Base-by-base conservation (phyloP, 192 early-diverging fungal genomes). In the Backusella morwellensis region DNA sequence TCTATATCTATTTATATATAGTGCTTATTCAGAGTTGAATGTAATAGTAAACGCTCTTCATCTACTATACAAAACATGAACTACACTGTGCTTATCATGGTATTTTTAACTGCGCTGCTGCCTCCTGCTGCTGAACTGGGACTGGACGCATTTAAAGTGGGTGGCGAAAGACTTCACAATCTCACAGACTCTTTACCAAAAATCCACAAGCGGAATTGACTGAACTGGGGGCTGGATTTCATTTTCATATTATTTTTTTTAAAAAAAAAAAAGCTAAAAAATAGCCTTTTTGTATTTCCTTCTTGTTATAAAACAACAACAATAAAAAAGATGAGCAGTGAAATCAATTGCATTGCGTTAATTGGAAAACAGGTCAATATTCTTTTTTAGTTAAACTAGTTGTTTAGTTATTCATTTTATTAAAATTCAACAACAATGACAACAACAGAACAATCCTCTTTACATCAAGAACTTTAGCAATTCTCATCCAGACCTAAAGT, bases 391-490 rank as follows among this genome's bases (percentile, higher is more conserved):
- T 21, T 29, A 56, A 54, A 17, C 36, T 68, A 3, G 52, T 7
- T 19, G 71, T 36, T 78, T 19, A 26, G 26, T 36, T 47, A 29
- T 35, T 54, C 35, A 26, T 77, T 40, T 23, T 32, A 38, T 41
- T 40, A 35, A 38, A 15, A 14, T 21, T 15, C 17, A 7, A 35
- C 12, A 38, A 56, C 6, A 66, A 35, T 40, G 2, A 52, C 34
- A 32, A 41, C 11, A 44, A 38, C 75, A 95, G 89, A 97, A 95
- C 83, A 95, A 94, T 82, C 97, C 97, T 4, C 78, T 98, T 29
- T 95, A 90, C 78, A 88, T 97, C 77, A 90, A 91, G 74, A 94
- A 89, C 77, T 95, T 93, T 82, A 92, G 89, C 78, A 80, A 83
- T 19, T 79, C 87, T 63, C 91, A 94, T 73, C 88, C 91, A 6